These are phyloP conservation scores for Arxiozyma telluris DNA, from an alignment of 1,139 yeast species.

Conservation along the genomic window DNA sequence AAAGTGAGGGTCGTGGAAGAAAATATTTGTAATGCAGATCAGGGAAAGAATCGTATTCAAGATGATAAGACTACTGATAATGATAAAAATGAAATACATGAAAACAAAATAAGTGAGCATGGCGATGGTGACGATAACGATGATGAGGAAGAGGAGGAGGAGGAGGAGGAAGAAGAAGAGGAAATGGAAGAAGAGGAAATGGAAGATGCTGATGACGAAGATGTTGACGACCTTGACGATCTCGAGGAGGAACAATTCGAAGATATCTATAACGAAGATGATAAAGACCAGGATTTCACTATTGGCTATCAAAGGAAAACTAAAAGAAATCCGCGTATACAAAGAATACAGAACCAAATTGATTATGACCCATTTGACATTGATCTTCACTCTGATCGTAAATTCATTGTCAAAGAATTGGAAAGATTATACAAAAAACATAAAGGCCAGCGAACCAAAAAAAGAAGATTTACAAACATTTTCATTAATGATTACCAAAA, in stretches of 20 bases:
- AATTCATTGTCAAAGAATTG: slow-evolving; percentile 24
- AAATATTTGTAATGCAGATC: not conserved
- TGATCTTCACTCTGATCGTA: slow-evolving; percentile 23
- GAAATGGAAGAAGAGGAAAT: slow-evolving; percentile 13
- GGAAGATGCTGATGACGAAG: slow-evolving; percentile 10
- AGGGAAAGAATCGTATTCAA: not conserved
- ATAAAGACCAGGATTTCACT: slow-evolving; percentile 23
- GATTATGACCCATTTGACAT: slow-evolving; percentile 11
- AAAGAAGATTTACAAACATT: slow-evolving; percentile 29
- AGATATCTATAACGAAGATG: slow-evolving; percentile 22
- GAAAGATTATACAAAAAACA: slow-evolving; percentile 26
- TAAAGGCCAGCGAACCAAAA: slow-evolving; percentile 24
- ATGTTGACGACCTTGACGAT: slow-evolving; percentile 14
- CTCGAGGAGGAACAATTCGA: slow-evolving; percentile 10
- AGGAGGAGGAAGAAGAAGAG: slow-evolving; percentile 8
- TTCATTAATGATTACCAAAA: slow-evolving; percentile 19
- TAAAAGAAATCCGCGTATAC: slow-evolving; percentile 1
- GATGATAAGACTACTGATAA: too few relatives aligned
- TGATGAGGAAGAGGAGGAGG: slow-evolving; percentile 8
- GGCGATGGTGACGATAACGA: slow-evolving; percentile 14
- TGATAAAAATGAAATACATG: not conserved
- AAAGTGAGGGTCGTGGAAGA: not conserved
- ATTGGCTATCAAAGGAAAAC: slow-evolving; percentile 16
- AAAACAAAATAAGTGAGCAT: slow-evolving; percentile 8
- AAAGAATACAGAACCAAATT: slow-evolving; percentile 1